Evolutionary conservation across 257 asterid species (phyloP).

Genomic region (Scutellaria minor): DNA sequence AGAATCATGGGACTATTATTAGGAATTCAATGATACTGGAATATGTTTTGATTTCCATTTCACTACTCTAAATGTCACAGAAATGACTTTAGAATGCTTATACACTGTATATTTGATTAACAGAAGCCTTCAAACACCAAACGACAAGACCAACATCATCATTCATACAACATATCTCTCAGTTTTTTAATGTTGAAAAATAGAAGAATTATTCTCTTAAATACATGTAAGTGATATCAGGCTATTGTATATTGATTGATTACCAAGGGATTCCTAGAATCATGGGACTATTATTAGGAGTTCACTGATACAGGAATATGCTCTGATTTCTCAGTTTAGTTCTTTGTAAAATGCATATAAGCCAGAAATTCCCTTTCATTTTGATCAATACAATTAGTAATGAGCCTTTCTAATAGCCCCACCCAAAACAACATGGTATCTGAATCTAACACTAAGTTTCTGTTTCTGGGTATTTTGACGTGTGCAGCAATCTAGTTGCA

Average conservation of each 20-base stretch:
- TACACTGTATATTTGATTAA: not conserved
- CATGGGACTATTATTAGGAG: not conserved
- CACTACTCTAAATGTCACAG: not conserved
- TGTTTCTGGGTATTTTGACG: too few species aligned
- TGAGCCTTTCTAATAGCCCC: not conserved
- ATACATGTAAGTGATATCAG: not conserved
- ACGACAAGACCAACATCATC: conserved; percentile 2
- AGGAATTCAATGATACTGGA: not conserved
- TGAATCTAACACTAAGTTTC: too few species aligned
- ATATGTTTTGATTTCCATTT: not conserved
- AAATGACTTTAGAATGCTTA: not conserved
- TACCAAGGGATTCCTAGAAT: not conserved
- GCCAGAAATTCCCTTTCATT: not conserved
- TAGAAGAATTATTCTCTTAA: too few species aligned
- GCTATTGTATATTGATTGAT: not conserved
- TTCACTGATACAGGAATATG: not conserved
- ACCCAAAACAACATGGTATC: not conserved
- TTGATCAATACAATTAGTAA: conserved; percentile 4
- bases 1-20: not conserved
- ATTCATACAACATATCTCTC: not conserved
- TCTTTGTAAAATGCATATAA: not conserved
- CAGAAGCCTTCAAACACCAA: not conserved
- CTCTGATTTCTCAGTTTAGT: not conserved
- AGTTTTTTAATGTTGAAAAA: not conserved
- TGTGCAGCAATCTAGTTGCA: too few species aligned